Conservation (phyloP, 208 protist genomes). For the Leishmania amazonensis region DNA sequence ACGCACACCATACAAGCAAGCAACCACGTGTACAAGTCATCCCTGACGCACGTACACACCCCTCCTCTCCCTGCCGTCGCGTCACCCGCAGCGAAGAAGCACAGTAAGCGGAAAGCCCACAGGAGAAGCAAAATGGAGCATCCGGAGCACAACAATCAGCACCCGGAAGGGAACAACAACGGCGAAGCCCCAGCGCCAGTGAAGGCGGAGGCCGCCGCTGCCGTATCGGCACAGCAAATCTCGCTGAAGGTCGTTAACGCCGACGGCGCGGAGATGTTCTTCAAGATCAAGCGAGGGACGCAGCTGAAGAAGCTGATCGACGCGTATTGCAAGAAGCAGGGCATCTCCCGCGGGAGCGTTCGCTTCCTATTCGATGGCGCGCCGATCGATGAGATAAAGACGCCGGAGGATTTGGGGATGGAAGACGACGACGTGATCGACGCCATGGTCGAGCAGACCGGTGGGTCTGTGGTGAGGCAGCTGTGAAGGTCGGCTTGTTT, state of each 20-base stretch:
- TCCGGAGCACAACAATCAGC: conserved; percentile 21
- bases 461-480: neutral
- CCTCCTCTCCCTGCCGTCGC: neutral
- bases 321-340: conserved; percentile 97
- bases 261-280: conserved; percentile 96
- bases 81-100: neutral
- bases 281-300: conserved; percentile 96
- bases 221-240: conserved; percentile 60
- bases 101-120: neutral
- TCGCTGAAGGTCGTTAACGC: conserved; percentile 93
- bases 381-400: conserved; percentile 90
- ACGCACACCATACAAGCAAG: neutral
- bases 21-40: neutral
- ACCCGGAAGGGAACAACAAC: conserved; percentile 17
- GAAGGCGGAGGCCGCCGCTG: conserved; percentile 55
- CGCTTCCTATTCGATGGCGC: conserved; percentile 97
- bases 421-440: conserved; percentile 96
- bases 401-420: conserved; percentile 94
- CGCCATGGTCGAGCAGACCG: conserved; percentile 91
- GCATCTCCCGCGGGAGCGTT: conserved; percentile 83
- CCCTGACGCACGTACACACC: neutral
- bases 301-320: conserved; percentile 96
- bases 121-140: conserved; percentile 22
- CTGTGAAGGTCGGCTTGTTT: neutral
- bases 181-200: conserved; percentile 36